Base-by-base conservation (phyloP, 345 rosid species). In the Hibiscus tridactylites region DNA sequence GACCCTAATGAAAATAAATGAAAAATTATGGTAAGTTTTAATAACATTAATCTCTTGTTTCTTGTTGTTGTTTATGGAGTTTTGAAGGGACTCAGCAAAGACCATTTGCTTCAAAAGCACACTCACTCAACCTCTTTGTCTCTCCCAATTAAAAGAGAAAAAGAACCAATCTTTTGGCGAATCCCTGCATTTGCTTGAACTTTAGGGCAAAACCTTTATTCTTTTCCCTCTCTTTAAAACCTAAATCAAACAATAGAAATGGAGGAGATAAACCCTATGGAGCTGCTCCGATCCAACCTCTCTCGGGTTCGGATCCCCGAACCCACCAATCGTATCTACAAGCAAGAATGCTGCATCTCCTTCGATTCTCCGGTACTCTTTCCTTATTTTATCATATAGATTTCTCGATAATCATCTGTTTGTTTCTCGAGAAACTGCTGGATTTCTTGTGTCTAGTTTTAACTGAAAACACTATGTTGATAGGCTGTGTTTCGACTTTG, bases 281-380 rank as follows among this genome's bases (percentile, higher is more conserved):
- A 96, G 65, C 76, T 88, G 72, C 93, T 96, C 82, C 98, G 99
- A 83, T 91, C 96, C 65, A 84, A 86, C 73, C 90, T 96, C 68
- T 87, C 93, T 69, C 90, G 99, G 73, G 99, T 96, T 74, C 97
- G 97, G 90, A 89, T 96, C 80, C 98, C 98, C 5, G 99, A 96
- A 77, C 99, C 98, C 2, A 92, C 99, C 58, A 90, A 89, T 69
- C 99, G 97, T 75, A 84, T 91, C 88, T 96, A 88, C 90, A 96
- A 96, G 80, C 91, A 91, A 12, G 98, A 96, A 83, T 96, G 99
- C 81, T 89, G 98, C 85, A 59, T 92, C 87, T 87, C 98, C 74
- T 96, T 90, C 82, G 99, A 89, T 58, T 79, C 96, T 79, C 97
- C 91, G 86, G 98, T 96, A 84, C 7, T 54, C 24, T 6, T 52